phyloP scores from a whole-genome alignment of 768 basidiomycete species.

The Asterophora parasitica region DNA sequence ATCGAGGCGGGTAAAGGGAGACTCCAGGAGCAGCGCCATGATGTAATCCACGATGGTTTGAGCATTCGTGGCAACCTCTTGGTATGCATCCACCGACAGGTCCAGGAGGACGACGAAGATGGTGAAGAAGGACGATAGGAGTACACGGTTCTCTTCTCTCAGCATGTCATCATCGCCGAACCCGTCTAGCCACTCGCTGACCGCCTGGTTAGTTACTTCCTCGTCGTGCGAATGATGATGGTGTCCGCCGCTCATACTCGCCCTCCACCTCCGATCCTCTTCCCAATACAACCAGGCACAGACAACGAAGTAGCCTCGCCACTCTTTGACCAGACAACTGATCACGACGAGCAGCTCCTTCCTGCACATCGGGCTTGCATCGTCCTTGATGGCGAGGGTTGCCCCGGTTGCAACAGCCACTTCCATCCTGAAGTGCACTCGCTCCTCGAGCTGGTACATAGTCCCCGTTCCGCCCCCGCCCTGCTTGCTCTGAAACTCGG shows the following conservation, averaged over 20 bases:
- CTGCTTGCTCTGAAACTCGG: conserved; percentile 55
- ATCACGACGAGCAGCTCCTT: conserved; percentile 91
- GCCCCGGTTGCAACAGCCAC: conserved; percentile 89
- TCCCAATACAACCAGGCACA: conserved; percentile 98
- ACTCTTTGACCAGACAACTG: conserved; percentile 91
- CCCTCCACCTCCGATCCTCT: conserved; percentile 69
- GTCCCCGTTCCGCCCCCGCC: conserved; percentile 87
- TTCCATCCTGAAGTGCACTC: conserved; percentile 84
- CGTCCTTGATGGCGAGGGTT: conserved; percentile 83
- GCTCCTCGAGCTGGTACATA: conserved; percentile 69
- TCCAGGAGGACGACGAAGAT: conserved; percentile 87
- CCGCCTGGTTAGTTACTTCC: conserved; percentile 67
- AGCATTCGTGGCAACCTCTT: conserved; percentile 87
- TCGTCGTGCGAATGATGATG: conserved; percentile 46
- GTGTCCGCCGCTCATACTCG: conserved; percentile 25
- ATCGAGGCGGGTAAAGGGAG: conserved; percentile 76
- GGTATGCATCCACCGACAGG: conserved; percentile 88
- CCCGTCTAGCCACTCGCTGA: conserved; percentile 73
- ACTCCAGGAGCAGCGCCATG: conserved; percentile 84
- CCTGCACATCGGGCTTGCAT: conserved; percentile 94
- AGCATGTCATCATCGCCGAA: conserved; percentile 61
- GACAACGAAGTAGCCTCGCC: conserved; percentile 92
- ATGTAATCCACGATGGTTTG: conserved; percentile 91
- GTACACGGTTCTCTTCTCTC: conserved; percentile 74
- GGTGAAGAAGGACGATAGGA: conserved; percentile 91